phyloP scores from a whole-genome alignment of 139 green algal genomes.

The Klebsormidium nitens region DNA sequence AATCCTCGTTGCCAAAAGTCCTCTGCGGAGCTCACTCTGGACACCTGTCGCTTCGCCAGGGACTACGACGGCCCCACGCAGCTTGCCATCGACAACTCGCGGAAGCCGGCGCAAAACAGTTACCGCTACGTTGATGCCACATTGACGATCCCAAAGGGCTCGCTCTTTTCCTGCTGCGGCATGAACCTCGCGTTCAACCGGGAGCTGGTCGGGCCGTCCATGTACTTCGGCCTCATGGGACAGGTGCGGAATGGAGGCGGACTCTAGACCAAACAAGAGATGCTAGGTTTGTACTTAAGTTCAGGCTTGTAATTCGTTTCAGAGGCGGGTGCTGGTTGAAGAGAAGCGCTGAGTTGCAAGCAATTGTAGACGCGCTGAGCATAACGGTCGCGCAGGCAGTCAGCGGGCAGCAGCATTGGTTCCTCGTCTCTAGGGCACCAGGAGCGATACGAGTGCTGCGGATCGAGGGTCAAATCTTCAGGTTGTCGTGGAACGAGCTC shows the following conservation, averaged over 20 bases:
- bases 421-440: too few species aligned
- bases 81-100: conserved; percentile 3
- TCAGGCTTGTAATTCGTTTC: neutral
- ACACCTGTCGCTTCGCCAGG: too few species aligned
- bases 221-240: neutral
- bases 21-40: too few species aligned
- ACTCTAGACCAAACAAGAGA: neutral
- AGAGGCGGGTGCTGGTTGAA: too few species aligned
- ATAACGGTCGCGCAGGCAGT: neutral
- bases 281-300: neutral
- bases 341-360: too few species aligned
- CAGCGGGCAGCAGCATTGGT: too few species aligned
- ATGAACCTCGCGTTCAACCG: conserved; percentile 38
- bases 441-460: too few species aligned
- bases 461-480: too few species aligned
- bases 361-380: neutral
- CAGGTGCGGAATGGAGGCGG: too few species aligned
- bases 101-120: conserved; percentile 19
- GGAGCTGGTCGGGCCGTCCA: neutral
- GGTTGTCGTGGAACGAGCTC: too few species aligned
- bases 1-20: too few species aligned
- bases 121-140: conserved; percentile 25
- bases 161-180: conserved; percentile 30
- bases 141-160: conserved; percentile 29
- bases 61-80: conserved; percentile 26